Evolutionary conservation across 345 rosid species (phyloP).

Genomic region (Conringia planisiliqua): DNA sequence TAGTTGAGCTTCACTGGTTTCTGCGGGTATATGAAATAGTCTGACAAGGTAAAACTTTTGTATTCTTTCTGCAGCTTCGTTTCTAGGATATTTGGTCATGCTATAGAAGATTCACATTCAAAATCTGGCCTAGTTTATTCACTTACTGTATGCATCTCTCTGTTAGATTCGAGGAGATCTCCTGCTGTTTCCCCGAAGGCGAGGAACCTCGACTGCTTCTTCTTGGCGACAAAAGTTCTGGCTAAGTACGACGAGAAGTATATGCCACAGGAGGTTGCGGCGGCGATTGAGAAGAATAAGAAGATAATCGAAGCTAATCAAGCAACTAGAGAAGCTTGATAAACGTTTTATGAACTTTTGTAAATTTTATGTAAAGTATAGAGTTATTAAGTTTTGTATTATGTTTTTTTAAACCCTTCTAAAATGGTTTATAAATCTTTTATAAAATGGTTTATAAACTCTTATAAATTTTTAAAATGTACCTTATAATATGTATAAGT

Average conservation of each 20-base stretch:
- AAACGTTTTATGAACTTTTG: too few species aligned
- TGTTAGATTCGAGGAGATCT: constrained; percentile 77
- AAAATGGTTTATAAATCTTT: too few species aligned
- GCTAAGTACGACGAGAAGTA: constrained; percentile 99
- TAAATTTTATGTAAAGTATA: too few species aligned
- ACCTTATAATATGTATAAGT: too few species aligned
- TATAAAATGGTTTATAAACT: too few species aligned
- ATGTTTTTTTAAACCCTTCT: too few species aligned
- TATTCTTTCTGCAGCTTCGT: constrained; percentile 55
- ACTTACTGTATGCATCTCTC: constrained; percentile 77
- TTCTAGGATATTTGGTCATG: constrained; percentile 75
- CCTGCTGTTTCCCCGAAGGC: constrained; percentile 63
- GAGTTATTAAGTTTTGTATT: too few species aligned
- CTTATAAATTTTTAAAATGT: too few species aligned
- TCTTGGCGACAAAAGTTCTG: constrained; percentile 78
- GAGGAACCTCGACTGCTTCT: constrained; percentile 57
- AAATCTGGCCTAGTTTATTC: too few species aligned
- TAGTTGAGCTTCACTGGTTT: constrained; percentile 10
- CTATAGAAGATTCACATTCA: constrained; percentile 80
- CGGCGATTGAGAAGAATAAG: constrained; percentile 93
- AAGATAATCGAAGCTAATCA: constrained; percentile 52
- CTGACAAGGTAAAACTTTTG: constrained; percentile 2
- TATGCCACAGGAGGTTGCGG: constrained; percentile 94
- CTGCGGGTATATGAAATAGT: constrained; percentile 1
- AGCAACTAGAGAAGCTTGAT: constrained; percentile 24